Base-by-base conservation (phyloP, 495 filamentous ascomycete species). In the Pyronema domesticum region DNA sequence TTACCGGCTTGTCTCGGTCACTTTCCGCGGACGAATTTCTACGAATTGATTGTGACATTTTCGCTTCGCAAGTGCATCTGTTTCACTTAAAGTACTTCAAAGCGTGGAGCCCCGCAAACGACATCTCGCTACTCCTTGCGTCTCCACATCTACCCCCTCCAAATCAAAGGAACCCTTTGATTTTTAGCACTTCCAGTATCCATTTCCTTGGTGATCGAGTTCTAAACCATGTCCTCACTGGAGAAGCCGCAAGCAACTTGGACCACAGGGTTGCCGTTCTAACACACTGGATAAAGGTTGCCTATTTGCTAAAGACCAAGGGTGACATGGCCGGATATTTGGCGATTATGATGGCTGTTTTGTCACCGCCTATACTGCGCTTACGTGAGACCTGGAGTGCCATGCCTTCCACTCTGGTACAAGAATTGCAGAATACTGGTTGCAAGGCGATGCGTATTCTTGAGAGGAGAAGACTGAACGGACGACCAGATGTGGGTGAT, bases 281-380 rank as follows among this genome's bases (percentile, higher is more conserved):
- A 39, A 55, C 65, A 19, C 65, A 60, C 47, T 67, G 65, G 65
- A 58, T 67, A 18, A 51, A 57, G 33, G 62, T 67, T 47, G 61
- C 56, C n/a, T 46, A 58, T 46, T 45, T 62, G 7, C 56, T 67
- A 30, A 55, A 60, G 43, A 65, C 40, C 34, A 61, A 39, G 40
- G 65, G 65, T 45, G 65, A 67, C 49, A 65, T 65, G 65, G 61
- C 58, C 58, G 65, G 65, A 52, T 67, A 60, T 37, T 35, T 67
- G 35, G 65, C 65, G 19, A 54, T 67, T 44, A 56, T 56, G 37
- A 67, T 67, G 65, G 65, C 65, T 30, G 55, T 67, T 17, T 54
- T 66, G 44, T 67, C 65, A 23, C 65, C 65, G 37, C 57, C 65
- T n/a, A 60, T 67, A 54, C 53, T 67, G 35, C 65, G 65, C 9